phyloP scores from a whole-genome alignment of 129 eudicot genomes.

The Chrysanthemum makinoi region DNA sequence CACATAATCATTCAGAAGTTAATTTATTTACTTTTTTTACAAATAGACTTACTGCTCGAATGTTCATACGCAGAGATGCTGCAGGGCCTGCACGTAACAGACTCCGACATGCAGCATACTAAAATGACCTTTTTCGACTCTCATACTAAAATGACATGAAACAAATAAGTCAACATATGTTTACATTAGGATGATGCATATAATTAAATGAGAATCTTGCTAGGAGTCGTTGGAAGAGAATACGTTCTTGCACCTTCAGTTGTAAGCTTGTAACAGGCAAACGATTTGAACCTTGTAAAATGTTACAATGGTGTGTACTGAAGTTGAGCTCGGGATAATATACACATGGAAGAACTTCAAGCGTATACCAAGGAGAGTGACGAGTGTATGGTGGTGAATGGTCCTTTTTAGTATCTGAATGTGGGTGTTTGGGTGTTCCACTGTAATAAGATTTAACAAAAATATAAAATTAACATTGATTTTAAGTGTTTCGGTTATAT shows the following conservation, averaged over 20 bases:
- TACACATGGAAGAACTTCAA: conserved; percentile 38
- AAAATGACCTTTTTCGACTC: background rate
- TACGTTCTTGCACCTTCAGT: conserved; percentile 26
- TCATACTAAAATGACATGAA: too few relatives aligned
- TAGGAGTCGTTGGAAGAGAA: conserved; percentile 34
- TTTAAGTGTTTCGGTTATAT: background rate
- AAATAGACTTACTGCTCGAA: conserved; percentile 73
- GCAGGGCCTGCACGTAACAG: conserved; percentile 82
- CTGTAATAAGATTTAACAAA: conserved; percentile 25
- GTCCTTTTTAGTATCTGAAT: conserved; percentile 37
- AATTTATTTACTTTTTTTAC: background rate
- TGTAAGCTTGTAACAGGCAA: conserved; percentile 1
- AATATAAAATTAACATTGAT: background rate
- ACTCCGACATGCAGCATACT: conserved; percentile 65
- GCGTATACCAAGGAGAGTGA: conserved; percentile 51
- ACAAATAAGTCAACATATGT: too few relatives aligned
- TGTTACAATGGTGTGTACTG: conserved; percentile 15
- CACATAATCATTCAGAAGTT: background rate
- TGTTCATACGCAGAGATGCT: conserved; percentile 73
- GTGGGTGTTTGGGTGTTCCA: conserved; percentile 33
- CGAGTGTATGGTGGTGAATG: conserved; percentile 19
- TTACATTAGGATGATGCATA: too few relatives aligned
- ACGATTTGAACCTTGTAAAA: conserved; percentile 1
- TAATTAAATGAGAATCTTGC: background rate
- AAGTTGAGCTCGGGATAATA: conserved; percentile 32